Evolutionary conservation across 2,329 filamentous ascomycete species (phyloP).

Genomic region (Kalmusia sp.): DNA sequence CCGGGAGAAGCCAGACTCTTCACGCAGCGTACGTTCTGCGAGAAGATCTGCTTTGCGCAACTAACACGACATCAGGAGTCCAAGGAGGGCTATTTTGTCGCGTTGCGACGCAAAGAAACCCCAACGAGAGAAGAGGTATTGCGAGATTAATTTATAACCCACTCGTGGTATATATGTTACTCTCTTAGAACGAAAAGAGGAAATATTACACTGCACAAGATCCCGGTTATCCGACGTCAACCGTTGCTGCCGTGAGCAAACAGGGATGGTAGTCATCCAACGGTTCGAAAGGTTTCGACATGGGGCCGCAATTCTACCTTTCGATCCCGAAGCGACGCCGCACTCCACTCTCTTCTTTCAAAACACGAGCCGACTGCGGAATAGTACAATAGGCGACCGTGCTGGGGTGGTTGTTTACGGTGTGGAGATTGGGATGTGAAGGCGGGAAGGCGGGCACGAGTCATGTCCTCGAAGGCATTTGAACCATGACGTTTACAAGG

Average conservation of each 20-base stretch:
- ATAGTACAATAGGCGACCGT: background rate
- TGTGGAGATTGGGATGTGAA: background rate
- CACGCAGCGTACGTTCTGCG: constrained; percentile 70
- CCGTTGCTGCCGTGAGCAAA: background rate
- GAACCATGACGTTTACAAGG: background rate
- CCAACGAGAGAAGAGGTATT: constrained; percentile 56
- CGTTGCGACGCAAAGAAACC: constrained; percentile 69
- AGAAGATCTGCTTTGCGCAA: background rate
- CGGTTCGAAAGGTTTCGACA: background rate
- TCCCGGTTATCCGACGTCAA: background rate
- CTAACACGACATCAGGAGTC: constrained; percentile 67
- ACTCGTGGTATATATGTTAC: no score
- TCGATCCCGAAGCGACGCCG: background rate
- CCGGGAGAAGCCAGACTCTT: constrained; percentile 90
- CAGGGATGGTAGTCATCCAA: background rate
- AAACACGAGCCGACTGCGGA: background rate
- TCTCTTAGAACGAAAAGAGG: background rate
- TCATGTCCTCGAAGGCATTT: background rate
- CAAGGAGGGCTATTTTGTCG: constrained; percentile 87
- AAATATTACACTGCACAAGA: background rate
- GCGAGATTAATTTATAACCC: constrained; percentile 22
- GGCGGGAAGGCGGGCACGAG: background rate
- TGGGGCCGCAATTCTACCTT: background rate
- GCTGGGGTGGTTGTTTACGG: background rate
- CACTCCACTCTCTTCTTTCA: background rate